Conservation (phyloP, 108 stramenopile genomes). For the Nitzschia putrida region DNA sequence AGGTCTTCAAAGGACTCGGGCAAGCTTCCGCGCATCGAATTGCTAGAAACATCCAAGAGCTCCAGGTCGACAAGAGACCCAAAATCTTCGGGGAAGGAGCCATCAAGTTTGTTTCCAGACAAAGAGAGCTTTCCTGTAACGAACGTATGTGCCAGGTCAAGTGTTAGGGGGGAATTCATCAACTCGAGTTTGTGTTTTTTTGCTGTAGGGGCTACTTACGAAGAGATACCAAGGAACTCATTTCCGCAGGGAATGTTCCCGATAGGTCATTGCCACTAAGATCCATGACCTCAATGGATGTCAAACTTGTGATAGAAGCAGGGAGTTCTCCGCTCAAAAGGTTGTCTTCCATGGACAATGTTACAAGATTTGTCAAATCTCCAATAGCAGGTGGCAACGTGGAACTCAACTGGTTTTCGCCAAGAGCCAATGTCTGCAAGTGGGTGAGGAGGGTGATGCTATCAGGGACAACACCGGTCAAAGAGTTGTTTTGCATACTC, state of each 20-base stretch:
- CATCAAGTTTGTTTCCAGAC: slow-evolving; percentile 31
- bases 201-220: slow-evolving; percentile 8
- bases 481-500: slow-evolving; percentile 31
- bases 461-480: slow-evolving; percentile 23
- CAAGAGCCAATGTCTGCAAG: slow-evolving; percentile 14
- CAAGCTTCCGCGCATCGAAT: slow-evolving; percentile 55
- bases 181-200: neutral
- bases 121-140: slow-evolving; percentile 10
- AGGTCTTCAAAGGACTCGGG: slow-evolving; percentile 8
- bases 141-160: neutral
- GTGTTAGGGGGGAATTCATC: neutral
- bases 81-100: slow-evolving; percentile 31
- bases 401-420: slow-evolving; percentile 11
- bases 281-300: slow-evolving; percentile 14
- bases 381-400: slow-evolving; percentile 6
- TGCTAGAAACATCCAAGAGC: slow-evolving; percentile 63
- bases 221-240: slow-evolving; percentile 12
- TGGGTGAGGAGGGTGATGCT: slow-evolving; percentile 6
- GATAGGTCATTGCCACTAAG: slow-evolving; percentile 13
- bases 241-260: slow-evolving; percentile 8
- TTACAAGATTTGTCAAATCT: slow-evolving; percentile 31
- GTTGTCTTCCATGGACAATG: slow-evolving; percentile 53
- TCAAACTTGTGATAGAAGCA: neutral
- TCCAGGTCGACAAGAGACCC: slow-evolving; percentile 42
- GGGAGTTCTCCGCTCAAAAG: slow-evolving; percentile 48